phyloP scores from a whole-genome alignment of 192 early-diverging fungal species.

The Entomortierella lignicola region DNA sequence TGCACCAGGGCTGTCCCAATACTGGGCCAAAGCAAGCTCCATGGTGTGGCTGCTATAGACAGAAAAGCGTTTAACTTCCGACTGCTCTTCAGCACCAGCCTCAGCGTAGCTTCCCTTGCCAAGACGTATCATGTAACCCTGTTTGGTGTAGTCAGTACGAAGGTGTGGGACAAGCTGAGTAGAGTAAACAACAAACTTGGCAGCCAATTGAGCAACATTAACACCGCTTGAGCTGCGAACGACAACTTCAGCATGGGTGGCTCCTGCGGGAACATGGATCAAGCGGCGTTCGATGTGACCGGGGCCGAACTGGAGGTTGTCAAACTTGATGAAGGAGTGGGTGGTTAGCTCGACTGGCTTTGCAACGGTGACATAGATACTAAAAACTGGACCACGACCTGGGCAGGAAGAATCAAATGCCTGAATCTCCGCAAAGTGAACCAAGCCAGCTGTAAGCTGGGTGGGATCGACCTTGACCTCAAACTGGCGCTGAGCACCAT shows the following conservation, averaged over 20 bases:
- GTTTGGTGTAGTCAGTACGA: slow-evolving; percentile 70
- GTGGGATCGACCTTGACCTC: slow-evolving; percentile 83
- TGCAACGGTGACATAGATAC: slow-evolving; percentile 88
- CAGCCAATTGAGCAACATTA: slow-evolving; percentile 16
- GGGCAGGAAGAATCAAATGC: slow-evolving; percentile 82
- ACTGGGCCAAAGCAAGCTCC: slow-evolving; percentile 88
- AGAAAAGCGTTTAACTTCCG: slow-evolving; percentile 62
- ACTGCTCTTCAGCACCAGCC: slow-evolving; percentile 68
- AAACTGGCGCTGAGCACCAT: slow-evolving; percentile 73
- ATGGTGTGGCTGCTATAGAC: slow-evolving; percentile 78
- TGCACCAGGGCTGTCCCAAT: slow-evolving; percentile 84
- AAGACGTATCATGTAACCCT: slow-evolving; percentile 65
- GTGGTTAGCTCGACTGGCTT: slow-evolving; percentile 73
- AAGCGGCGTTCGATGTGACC: slow-evolving; percentile 86
- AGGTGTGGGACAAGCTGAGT: slow-evolving; percentile 81
- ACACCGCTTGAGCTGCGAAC: slow-evolving; percentile 26
- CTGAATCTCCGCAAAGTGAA: slow-evolving; percentile 82
- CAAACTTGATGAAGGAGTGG: slow-evolving; percentile 64
- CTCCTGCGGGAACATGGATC: slow-evolving; percentile 83
- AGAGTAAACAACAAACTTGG: slow-evolving; percentile 54
- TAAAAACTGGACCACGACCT: slow-evolving; percentile 84
- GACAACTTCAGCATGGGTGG: slow-evolving; percentile 76
- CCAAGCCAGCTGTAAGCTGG: slow-evolving; percentile 75
- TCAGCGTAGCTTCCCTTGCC: slow-evolving; percentile 72
- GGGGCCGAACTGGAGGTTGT: slow-evolving; percentile 72